phyloP scores from a whole-genome alignment of 2,329 filamentous ascomycete species.

The Aspergillus sp. region DNA sequence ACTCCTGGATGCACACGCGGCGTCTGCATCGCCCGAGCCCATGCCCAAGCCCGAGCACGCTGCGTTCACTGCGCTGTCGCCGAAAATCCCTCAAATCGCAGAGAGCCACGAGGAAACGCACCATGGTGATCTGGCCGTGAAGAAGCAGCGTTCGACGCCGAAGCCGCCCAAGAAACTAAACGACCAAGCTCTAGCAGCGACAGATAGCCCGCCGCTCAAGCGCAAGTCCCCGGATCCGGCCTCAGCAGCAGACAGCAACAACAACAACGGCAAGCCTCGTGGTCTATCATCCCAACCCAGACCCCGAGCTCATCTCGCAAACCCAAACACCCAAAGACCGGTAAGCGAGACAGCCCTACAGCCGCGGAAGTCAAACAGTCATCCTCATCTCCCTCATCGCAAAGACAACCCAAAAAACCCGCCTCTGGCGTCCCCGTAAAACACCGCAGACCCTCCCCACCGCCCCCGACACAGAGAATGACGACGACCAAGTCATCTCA shows the following conservation, averaged over 20 bases:
- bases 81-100: constrained; percentile 1
- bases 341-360: constrained; percentile 23
- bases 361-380: constrained; percentile 23
- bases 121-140: neutral
- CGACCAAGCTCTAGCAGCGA: constrained; percentile 10
- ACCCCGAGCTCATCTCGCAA: constrained; percentile 3
- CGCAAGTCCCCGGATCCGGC: constrained; percentile 26
- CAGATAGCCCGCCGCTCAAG: constrained; percentile 26
- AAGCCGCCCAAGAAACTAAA: constrained; percentile 7
- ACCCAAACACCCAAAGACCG: constrained; percentile 15
- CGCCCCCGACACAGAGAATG: constrained; percentile 11
- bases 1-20: constrained; percentile 28
- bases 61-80: constrained; percentile 4
- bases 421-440: too few species aligned
- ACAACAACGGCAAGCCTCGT: too few species aligned
- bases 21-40: constrained; percentile 7
- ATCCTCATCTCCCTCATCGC: too few species aligned
- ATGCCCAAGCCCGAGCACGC: constrained; percentile 6
- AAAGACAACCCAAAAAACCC: constrained; percentile 2
- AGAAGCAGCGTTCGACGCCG: constrained; percentile 1
- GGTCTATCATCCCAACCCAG: constrained; percentile 4
- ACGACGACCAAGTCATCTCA: constrained; percentile 11
- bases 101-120: constrained; percentile 2
- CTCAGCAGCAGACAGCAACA: too few species aligned
- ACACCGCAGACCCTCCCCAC: constrained; percentile 8